Percentiles rank a stretch among this genome's conserved stretches.
Evolutionary conservation across 1,284 basidiomycete species (phyloP).

Genomic region (Golubevia pallescens): DNA sequence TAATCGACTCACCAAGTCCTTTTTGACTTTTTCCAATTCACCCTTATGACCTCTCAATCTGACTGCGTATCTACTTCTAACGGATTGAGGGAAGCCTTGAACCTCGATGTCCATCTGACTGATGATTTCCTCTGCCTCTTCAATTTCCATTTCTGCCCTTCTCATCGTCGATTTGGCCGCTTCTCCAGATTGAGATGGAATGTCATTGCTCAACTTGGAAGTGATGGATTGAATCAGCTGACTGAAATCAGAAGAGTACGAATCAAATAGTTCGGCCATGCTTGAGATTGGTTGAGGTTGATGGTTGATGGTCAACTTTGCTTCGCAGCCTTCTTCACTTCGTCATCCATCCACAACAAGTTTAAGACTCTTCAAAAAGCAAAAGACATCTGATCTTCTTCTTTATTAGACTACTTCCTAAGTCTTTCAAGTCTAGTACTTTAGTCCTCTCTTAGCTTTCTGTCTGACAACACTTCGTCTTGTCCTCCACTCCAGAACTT

Average conservation of each 20-base stretch:
- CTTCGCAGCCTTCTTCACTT: no score
- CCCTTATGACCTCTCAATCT: slow-evolving; percentile 40
- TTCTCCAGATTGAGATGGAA: slow-evolving; percentile 25
- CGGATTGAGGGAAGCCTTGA: slow-evolving; percentile 87
- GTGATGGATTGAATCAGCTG: slow-evolving; percentile 43
- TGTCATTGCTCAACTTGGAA: slow-evolving; percentile 25
- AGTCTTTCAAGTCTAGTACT: no score
- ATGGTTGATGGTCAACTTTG: no score
- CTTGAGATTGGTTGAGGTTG: slow-evolving; percentile 5
- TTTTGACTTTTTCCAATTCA: slow-evolving; percentile 38
- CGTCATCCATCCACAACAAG: no score
- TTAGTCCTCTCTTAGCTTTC: no score
- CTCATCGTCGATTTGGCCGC: slow-evolving; percentile 43
- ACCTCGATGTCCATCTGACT: slow-evolving; percentile 99
- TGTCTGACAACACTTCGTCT: no score
- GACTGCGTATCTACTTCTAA: slow-evolving; percentile 39
- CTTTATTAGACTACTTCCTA: no score
- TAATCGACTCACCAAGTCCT: slow-evolving; percentile 16
- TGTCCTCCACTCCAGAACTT: no score
- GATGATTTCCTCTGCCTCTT: slow-evolving; percentile 67
- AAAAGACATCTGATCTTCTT: no score
- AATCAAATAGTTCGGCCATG: slow-evolving; percentile 63
- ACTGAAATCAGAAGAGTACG: slow-evolving; percentile 54
- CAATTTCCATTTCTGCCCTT: slow-evolving; percentile 54
- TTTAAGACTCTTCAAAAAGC: no score